Conservation (phyloP, 1,284 basidiomycete genomes). For the Schizophyllum amplum region DNA sequence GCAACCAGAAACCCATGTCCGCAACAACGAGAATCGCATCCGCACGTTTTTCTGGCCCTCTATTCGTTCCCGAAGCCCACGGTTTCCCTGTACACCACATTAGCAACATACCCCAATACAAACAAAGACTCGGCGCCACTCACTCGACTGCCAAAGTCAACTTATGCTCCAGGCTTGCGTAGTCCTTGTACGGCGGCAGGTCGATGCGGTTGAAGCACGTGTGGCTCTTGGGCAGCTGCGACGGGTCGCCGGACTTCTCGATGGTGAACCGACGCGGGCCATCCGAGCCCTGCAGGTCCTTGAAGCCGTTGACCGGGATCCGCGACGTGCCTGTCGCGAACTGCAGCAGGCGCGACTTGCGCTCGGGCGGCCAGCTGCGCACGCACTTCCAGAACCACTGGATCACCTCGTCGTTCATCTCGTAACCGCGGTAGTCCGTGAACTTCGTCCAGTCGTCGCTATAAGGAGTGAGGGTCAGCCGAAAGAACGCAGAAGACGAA, state of each 20-base stretch:
- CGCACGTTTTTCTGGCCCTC: constrained; percentile 9
- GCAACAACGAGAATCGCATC: background rate
- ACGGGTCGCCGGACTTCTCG: constrained; percentile 82
- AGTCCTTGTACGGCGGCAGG: constrained; percentile 80
- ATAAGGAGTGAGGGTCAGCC: constrained; percentile 3
- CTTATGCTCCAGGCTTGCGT: constrained; percentile 78
- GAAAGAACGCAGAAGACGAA: background rate
- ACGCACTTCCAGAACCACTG: constrained; percentile 99
- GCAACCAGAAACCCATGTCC: background rate
- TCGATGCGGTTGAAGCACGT: constrained; percentile 87
- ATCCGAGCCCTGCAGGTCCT: constrained; percentile 90
- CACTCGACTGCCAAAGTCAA: constrained; percentile 78
- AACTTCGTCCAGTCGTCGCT: constrained; percentile 75
- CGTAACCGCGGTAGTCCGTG: constrained; percentile 69
- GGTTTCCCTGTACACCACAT: constrained; percentile 42
- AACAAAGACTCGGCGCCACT: constrained; percentile 20
- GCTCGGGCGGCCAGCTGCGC: constrained; percentile 86
- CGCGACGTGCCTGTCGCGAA: constrained; percentile 92
- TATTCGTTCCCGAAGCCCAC: constrained; percentile 67
- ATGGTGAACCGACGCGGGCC: constrained; percentile 87
- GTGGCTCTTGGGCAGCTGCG: constrained; percentile 78
- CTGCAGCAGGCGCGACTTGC: constrained; percentile 83
- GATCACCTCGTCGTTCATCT: constrained; percentile 80
- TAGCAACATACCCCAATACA: constrained; percentile 4
- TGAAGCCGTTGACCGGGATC: constrained; percentile 92